Base-by-base conservation (phyloP, 768 basidiomycete genomes). In the Epithele typhae region DNA sequence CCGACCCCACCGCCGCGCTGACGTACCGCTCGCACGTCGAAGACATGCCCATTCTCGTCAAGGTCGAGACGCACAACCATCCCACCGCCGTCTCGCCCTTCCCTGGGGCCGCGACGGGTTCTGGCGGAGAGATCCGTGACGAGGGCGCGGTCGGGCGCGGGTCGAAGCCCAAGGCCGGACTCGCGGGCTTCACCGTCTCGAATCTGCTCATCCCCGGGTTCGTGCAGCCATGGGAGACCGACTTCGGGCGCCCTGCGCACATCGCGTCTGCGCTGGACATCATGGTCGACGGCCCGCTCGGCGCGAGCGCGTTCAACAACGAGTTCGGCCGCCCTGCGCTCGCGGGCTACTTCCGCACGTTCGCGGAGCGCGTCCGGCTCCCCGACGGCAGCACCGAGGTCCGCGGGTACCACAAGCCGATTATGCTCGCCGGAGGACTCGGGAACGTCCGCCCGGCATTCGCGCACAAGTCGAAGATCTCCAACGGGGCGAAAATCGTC, bases 11-110 rank as follows among this genome's bases (percentile, higher is more conserved):
- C 19, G 25, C 40, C 37, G 35, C 45, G 22, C 50, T 59, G 41
- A 54, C 78, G 1, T 97, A 97, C 63, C 59, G 68, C 33, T 67
- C 80, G 2, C 62, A 67, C 14, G 55, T 72, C 21, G 92, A 94
- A 63, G 72, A 82, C 10, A 87, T 90, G 72, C 91, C 83, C 12
- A 88, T 99, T 46, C 76, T 98, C 19, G 82, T 93, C 71, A 99
- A 99, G 68, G 96, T 98, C 49, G 96, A 98, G 68, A 99, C 96
- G 2, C 96, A 99, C 66, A 99, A 99, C 62, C 96, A 98, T 60
- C 96, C 96, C 3, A 98, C 95, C 2, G 96, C 95, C 3, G 93
- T 98, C 7, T 98, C 96, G 1, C 96, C 96, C 1, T 98, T 87
- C 64, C 92, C 96, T 2, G 96, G 96, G n/a, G 95, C 96, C 0